Base-by-base conservation (phyloP, 2,329 filamentous ascomycete species). In the Aspergillus udagawae region DNA sequence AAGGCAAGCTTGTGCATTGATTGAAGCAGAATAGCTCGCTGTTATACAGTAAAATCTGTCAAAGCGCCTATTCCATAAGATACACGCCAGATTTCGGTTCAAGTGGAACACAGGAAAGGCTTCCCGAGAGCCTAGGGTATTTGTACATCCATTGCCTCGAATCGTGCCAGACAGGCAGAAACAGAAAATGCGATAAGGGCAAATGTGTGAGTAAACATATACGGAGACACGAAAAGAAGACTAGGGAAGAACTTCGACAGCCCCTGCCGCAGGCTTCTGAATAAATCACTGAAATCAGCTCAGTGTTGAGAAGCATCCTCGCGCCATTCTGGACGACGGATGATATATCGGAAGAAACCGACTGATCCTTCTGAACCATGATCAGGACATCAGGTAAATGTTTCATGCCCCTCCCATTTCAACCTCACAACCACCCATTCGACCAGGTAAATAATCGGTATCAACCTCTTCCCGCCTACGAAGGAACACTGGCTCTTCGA, bases 401-500 rank as follows among this genome's bases (percentile, higher is more conserved):
- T 14, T 25, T 53, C 53, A 75, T 56, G 67, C 68, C 49, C 64
- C 75, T 62, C 73, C 64, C 74, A 74, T 73, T 60, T 71, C 59
- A 61, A 69, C 45, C 57, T 66, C 63, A 41, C 51, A 48, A 27
- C 49, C 55, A 44, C 42, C 32, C 17, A 28, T 35, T 8, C 12
- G 42, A 23, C 35, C 35, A 45, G 45, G 20, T 23, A 55, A 52
- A 56, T 69, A 68, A 48, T 74, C 63, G 58, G 62, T 56, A 68
- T 70, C 65, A 53, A 76, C 64, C 56, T 79, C 77, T 48, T 78
- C 75, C 42, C 70, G 70, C 54, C 71, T 67, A 45, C 73, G 68
- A 53, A 80, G 65, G 58, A 80, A 80, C 3, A 68, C 55, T 4
- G 78, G 75, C 50, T 80, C 77, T 48, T 75, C 77, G 62, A 80